These are phyloP conservation scores for Byssoonygena ceratinophila DNA, from an alignment of 2,329 filamentous ascomycete genomes.

Conservation along the genomic window DNA sequence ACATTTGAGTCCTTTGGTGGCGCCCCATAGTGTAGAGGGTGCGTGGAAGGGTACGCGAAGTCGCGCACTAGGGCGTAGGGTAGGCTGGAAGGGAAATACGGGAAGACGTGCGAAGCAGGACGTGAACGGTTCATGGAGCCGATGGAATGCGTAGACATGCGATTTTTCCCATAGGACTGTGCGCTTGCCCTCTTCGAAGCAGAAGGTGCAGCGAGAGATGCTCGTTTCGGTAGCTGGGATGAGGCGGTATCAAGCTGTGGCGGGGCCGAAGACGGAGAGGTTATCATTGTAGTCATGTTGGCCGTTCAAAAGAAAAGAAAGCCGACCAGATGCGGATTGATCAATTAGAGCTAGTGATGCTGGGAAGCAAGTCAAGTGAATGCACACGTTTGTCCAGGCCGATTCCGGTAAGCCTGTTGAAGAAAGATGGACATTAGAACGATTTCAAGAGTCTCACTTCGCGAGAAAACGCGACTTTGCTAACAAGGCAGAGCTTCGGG, in stretches of 20 bases:
- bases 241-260: conserved; percentile 23
- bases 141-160: conserved; percentile 73
- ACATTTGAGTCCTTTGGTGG: conserved; percentile 66
- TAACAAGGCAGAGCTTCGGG: neutral
- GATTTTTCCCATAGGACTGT: conserved; percentile 65
- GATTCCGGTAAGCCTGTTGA: neutral
- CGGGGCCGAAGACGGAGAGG: conserved; percentile 27
- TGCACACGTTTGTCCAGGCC: neutral
- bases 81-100: conserved; percentile 73
- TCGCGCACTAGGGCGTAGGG: conserved; percentile 86
- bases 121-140: conserved; percentile 55
- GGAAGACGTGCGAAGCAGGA: conserved; percentile 70
- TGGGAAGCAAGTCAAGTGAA: neutral
- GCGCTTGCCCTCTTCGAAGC: conserved; percentile 49
- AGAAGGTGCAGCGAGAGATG: conserved; percentile 44
- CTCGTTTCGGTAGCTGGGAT: conserved; percentile 24
- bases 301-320: neutral
- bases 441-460: neutral
- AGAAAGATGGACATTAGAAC: neutral
- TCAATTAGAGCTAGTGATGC: neutral
- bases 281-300: conserved; percentile 29
- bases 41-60: conserved; percentile 75
- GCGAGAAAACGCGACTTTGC: neutral
- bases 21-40: conserved; percentile 92
- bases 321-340: neutral